These are phyloP conservation scores for Westerdykella sp. DNA, from an alignment of 2,329 filamentous ascomycete species.

Conservation along the genomic window DNA sequence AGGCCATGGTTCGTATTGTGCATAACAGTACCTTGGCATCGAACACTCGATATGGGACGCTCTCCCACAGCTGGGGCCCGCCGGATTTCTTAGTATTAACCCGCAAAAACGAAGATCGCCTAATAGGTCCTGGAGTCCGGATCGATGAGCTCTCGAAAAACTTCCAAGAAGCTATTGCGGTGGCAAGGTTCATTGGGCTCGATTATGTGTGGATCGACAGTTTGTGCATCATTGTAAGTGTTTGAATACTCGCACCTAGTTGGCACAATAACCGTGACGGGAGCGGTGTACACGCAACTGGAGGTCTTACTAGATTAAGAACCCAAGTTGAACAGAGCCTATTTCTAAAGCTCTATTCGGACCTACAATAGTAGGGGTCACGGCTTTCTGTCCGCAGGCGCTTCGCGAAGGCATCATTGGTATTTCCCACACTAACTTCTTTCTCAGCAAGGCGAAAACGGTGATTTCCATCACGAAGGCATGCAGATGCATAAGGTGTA, in stretches of 20 bases:
- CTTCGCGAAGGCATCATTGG: no score
- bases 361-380: no score
- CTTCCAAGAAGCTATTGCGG: conserved; percentile 20
- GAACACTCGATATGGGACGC: conserved; percentile 11
- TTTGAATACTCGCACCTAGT: no score
- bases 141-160: conserved; percentile 14
- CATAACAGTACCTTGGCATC: conserved; percentile 4
- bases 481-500: conserved; percentile 25
- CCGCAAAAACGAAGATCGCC: conserved; percentile 3
- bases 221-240: conserved; percentile 11
- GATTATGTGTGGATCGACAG: conserved; percentile 26
- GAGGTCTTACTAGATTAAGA: no score
- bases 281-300: not conserved
- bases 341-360: no score
- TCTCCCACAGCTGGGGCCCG: conserved; percentile 23
- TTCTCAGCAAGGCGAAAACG: conserved; percentile 8
- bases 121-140: conserved; percentile 13
- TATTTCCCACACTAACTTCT: not conserved
- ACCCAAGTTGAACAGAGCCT: no score
- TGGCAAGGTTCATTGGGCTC: conserved; percentile 15
- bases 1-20: conserved; percentile 3
- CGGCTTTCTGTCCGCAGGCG: no score
- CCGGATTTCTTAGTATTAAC: conserved; percentile 7
- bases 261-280: no score
- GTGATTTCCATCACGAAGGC: conserved; percentile 17